Percentiles rank a stretch among this genome's conserved stretches.
Evolutionary conservation across 148 eudicot species (phyloP).

Genomic region (Bassia scoparia): DNA sequence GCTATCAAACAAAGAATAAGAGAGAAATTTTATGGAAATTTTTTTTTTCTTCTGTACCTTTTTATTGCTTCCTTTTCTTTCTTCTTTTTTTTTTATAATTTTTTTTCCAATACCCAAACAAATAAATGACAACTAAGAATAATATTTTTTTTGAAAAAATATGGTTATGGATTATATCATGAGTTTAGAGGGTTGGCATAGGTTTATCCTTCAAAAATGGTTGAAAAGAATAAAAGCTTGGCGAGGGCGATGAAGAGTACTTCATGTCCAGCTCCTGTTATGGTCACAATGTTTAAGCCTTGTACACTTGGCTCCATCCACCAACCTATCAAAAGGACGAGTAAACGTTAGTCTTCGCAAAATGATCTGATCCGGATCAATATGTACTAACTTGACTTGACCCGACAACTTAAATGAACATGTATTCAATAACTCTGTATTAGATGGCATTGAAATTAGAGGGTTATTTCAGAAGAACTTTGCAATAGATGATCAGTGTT

Average conservation of each 20-base stretch:
- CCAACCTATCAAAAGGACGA: conserved; percentile 50
- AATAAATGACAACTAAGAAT: conserved; percentile 21
- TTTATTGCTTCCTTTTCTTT: conserved; percentile 15
- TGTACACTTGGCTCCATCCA: conserved; percentile 94
- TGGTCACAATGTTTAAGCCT: conserved; percentile 74
- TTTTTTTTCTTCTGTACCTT: neutral
- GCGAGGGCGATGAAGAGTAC: conserved; percentile 86
- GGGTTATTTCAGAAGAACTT: neutral
- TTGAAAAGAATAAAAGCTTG: conserved; percentile 77
- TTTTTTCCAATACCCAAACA: conserved; percentile 1
- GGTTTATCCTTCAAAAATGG: conserved; percentile 63
- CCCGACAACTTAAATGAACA: no score
- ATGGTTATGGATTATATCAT: neutral
- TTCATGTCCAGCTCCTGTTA: conserved; percentile 91
- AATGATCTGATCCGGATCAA: no score
- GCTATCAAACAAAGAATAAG: conserved; percentile 24
- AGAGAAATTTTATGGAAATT: neutral
- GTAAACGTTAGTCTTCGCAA: neutral
- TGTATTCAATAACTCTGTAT: no score
- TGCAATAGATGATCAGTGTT: neutral
- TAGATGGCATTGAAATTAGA: neutral
- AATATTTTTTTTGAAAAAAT: neutral
- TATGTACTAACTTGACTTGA: no score
- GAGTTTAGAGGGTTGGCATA: conserved; percentile 38
- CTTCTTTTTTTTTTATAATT: conserved; percentile 4